Conservation (phyloP, 2,329 filamentous ascomycete species). For the Penicillium sp. region DNA sequence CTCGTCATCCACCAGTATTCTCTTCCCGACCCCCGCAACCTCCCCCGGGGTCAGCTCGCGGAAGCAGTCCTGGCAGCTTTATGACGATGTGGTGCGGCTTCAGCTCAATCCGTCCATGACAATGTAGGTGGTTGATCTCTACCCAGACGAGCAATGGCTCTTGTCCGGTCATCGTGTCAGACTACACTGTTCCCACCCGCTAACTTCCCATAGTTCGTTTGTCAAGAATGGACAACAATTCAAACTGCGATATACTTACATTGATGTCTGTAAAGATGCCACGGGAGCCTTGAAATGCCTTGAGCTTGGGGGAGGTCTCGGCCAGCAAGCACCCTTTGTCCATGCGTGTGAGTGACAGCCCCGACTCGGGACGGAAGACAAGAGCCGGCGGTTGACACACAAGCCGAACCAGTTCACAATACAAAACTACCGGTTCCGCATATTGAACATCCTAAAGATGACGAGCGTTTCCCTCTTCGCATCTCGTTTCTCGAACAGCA, state of each 20-base stretch:
- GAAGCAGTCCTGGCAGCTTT: slow-evolving; percentile 26
- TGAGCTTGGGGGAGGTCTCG: slow-evolving; percentile 34
- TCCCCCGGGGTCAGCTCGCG: slow-evolving; percentile 25
- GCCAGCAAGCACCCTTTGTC: slow-evolving; percentile 32
- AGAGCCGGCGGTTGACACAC: neutral
- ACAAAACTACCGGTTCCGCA: slow-evolving; percentile 38
- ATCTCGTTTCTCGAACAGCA: slow-evolving; percentile 41
- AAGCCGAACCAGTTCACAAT: slow-evolving; percentile 26
- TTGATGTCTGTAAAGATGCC: slow-evolving; percentile 37
- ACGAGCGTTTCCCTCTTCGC: slow-evolving; percentile 29
- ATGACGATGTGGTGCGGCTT: slow-evolving; percentile 29
- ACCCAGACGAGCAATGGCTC: neutral
- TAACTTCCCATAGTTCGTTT: slow-evolving; percentile 29
- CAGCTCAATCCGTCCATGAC: slow-evolving; percentile 29
- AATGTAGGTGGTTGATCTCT: slow-evolving; percentile 23
- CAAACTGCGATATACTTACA: slow-evolving; percentile 34
- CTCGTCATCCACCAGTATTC: slow-evolving; percentile 28
- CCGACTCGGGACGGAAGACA: neutral
- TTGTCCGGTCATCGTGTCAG: neutral
- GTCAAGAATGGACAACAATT: slow-evolving; percentile 35
- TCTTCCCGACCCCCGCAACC: slow-evolving; percentile 24
- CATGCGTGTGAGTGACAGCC: slow-evolving; percentile 33
- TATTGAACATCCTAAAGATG: slow-evolving; percentile 37
- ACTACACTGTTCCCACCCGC: neutral
- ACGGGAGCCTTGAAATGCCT: slow-evolving; percentile 32